Conservation (phyloP, 2,329 filamentous ascomycete genomes). For the Emmonsiellopsis sp. region DNA sequence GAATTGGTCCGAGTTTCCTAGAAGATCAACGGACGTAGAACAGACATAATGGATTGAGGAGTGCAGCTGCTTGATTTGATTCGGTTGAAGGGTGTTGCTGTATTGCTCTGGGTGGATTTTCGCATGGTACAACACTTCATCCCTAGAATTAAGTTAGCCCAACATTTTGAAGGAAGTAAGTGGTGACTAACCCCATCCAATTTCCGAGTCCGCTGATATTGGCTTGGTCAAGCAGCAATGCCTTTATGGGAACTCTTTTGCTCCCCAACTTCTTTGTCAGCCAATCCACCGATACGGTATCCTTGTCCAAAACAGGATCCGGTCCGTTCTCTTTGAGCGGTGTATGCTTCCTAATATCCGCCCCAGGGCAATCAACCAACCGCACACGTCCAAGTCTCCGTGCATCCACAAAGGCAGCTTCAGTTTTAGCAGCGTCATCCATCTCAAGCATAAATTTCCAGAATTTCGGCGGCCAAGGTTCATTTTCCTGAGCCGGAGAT, state of each 20-base stretch:
- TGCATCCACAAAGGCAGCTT: conserved; percentile 73
- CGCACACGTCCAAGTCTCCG: conserved; percentile 70
- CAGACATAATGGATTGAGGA: conserved; percentile 69
- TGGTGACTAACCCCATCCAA: conserved; percentile 63
- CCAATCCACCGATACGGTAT: conserved; percentile 67
- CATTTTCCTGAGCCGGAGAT: conserved; percentile 44
- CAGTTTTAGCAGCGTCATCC: conserved; percentile 49
- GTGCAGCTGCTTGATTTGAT: conserved; percentile 63
- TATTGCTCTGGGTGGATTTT: conserved; percentile 88
- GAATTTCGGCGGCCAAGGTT: conserved; percentile 78
- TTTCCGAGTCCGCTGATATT: conserved; percentile 91
- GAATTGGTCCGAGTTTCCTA: conserved; percentile 76
- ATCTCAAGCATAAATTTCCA: conserved; percentile 77
- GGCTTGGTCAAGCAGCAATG: conserved; percentile 75
- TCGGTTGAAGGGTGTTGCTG: conserved; percentile 66
- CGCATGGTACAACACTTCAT: conserved; percentile 87
- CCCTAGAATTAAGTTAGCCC: conserved; percentile 32
- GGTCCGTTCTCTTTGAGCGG: conserved; percentile 89
- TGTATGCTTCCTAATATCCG: conserved; percentile 63
- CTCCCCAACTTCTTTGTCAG: conserved; percentile 59
- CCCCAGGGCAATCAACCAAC: conserved; percentile 68
- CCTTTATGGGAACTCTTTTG: conserved; percentile 81
- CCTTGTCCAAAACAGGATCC: conserved; percentile 76
- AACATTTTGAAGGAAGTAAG: conserved; percentile 1
- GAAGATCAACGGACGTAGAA: conserved; percentile 62